A percentile compares a stretch with the other conserved stretches of the same genome.
These are phyloP conservation scores for Sophora flavescens DNA, from an alignment of 306 rosid genomes.

Conservation along the genomic window DNA sequence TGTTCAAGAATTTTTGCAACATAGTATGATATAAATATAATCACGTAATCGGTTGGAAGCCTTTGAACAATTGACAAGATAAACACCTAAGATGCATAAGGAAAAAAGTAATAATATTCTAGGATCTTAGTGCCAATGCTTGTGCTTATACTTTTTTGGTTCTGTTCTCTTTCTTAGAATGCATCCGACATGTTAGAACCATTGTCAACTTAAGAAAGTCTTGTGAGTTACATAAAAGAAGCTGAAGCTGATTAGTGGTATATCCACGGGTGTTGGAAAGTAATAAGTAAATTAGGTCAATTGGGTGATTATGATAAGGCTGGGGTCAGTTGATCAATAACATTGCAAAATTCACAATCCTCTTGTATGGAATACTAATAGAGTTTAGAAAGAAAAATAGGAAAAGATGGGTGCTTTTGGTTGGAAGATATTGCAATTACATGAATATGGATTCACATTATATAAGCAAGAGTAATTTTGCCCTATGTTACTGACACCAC, in stretches of 20 bases:
- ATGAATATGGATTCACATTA: constrained; percentile 25
- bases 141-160: background rate
- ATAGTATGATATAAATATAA: constrained; percentile 20
- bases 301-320: constrained; percentile 1
- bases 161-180: constrained; percentile 7
- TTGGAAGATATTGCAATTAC: constrained; percentile 2
- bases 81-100: background rate
- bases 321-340: background rate
- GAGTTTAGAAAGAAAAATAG: constrained; percentile 38
- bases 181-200: constrained; percentile 1
- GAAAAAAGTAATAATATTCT: constrained; percentile 1
- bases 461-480: constrained; percentile 6
- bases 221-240: constrained; percentile 14
- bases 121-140: background rate
- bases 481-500: background rate
- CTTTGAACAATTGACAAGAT: constrained; percentile 23
- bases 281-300: constrained; percentile 21
- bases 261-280: background rate
- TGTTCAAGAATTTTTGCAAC: background rate
- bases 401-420: background rate
- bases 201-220: constrained; percentile 22
- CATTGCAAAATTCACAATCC: constrained; percentile 15
- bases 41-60: background rate
- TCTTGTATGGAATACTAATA: background rate
- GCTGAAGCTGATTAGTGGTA: background rate